Base-by-base conservation (phyloP, 306 rosid genomes). In the Oxytropis ochrocephala region DNA sequence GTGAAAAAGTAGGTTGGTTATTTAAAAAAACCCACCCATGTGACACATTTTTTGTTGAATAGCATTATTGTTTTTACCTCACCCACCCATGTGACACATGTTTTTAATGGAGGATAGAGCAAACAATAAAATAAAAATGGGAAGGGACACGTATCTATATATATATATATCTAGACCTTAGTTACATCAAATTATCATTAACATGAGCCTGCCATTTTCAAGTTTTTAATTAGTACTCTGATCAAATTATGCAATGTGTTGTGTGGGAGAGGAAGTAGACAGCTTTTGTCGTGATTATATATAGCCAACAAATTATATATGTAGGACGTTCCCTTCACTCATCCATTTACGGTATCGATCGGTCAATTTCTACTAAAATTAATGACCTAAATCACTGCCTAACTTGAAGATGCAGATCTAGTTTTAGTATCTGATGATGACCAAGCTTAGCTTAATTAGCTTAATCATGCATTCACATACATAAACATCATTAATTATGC, bases 211-310 rank as follows among this genome's bases (percentile, higher is more conserved):
- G 52, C 52, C 58, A 51, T 77, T 70, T 44, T 63, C 80, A 67
- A 47, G 29, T 33, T 59, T 60, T 69, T 33, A 2, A 27, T 27
- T 38, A 38, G 33, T 64, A 16, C 27, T 56, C 65, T 72, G 5
- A 16, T 64, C 82, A 64, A 48, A 71, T 78, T 71, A 47, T 68
- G 77, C 38, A 70, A 54, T 70, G 81, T 54, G 81, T 24, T 2
- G 2, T 24, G 2, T 24, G 29, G 64, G 77, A 10, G 61, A 35
- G 55, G 39, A 56, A 21, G 41, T 64, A 64, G 69, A 64, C 77
- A 78, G 63, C 55, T 78, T 78, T 78, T 78, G 81, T 72, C 77
- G 19, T 77, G 47, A 64, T 63, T 71, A 71, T 71, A 71, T 71
- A 71, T 71, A 71, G 56, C 9, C 69, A 70, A 64, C 81, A 78